Evolutionary conservation across 2,329 filamentous ascomycete species (phyloP).

Genomic region (Diplocarpon mali): DNA sequence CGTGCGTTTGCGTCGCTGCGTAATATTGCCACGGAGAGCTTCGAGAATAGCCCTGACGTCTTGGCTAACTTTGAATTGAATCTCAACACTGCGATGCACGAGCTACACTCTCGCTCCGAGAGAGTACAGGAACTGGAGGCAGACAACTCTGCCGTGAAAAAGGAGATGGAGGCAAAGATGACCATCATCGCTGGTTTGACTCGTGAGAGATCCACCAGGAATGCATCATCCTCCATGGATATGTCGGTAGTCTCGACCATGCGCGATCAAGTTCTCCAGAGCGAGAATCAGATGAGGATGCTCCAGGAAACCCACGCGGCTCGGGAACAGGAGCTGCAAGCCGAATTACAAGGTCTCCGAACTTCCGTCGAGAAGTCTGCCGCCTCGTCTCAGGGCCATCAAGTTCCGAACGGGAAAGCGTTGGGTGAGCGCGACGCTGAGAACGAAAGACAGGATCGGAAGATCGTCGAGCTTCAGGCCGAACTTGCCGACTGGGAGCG

Average conservation of each 20-base stretch:
- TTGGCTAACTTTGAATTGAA: slow-evolving; percentile 92
- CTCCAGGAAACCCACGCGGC: slow-evolving; percentile 62
- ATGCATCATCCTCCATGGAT: slow-evolving; percentile 73
- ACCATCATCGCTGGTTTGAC: slow-evolving; percentile 91
- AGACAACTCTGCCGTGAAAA: slow-evolving; percentile 72
- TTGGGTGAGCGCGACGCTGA: slow-evolving; percentile 16
- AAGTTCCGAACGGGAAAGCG: slow-evolving; percentile 12
- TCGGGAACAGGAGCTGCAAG: slow-evolving; percentile 63
- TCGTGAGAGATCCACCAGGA: slow-evolving; percentile 82
- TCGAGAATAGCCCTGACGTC: slow-evolving; percentile 69
- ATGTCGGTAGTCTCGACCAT: slow-evolving; percentile 82
- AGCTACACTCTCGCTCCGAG: slow-evolving; percentile 77
- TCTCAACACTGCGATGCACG: slow-evolving; percentile 83
- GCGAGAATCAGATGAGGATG: slow-evolving; percentile 65
- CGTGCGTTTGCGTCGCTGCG: slow-evolving; percentile 82
- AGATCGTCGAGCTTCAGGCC: slow-evolving; percentile 50
- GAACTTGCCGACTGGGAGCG: slow-evolving; percentile 66
- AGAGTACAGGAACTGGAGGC: slow-evolving; percentile 82
- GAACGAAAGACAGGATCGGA: slow-evolving; percentile 27
- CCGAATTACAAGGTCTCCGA: slow-evolving; percentile 60
- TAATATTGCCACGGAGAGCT: slow-evolving; percentile 77
- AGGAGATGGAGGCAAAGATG: slow-evolving; percentile 96
- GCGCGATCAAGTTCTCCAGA: slow-evolving; percentile 78
- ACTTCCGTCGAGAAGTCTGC: slow-evolving; percentile 14
- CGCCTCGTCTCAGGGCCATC: slow-evolving; percentile 11